A percentile compares a stretch with the other conserved stretches of the same genome.
phyloP scores from a whole-genome alignment of 2,329 filamentous ascomycete species.

The Aspergillus pseudonomiae region DNA sequence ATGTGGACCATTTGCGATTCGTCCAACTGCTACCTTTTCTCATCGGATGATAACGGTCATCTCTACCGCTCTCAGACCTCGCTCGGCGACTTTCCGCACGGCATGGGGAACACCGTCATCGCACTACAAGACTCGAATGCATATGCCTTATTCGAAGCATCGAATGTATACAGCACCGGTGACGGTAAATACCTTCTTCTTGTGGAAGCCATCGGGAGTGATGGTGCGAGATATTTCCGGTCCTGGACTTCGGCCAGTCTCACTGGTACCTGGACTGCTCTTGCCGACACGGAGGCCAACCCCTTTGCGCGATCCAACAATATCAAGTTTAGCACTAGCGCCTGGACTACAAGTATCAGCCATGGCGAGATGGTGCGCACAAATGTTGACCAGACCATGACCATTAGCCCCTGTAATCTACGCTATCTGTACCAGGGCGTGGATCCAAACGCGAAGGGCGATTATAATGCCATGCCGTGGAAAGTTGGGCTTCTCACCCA shows the following conservation, averaged over 20 bases:
- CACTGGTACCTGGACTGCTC: conserved; percentile 1
- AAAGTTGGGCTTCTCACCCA: conserved; percentile 6
- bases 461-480: conserved; percentile 5
- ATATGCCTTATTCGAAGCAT: conserved; percentile 5
- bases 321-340: neutral
- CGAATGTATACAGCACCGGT: conserved; percentile 5
- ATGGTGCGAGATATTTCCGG: conserved; percentile 4
- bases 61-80: conserved; percentile 9
- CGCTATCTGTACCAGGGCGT: conserved; percentile 9
- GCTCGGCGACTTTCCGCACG: conserved; percentile 4
- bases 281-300: conserved; percentile 1
- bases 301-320: conserved; percentile 2
- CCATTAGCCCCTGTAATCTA: conserved; percentile 7
- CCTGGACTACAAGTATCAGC: conserved; percentile 10
- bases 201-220: conserved; percentile 7
- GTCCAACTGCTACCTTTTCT: conserved; percentile 5
- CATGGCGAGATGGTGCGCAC: conserved; percentile 10
- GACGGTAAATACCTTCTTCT: conserved; percentile 6
- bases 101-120: conserved; percentile 9
- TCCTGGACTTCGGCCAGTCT: conserved; percentile 6
- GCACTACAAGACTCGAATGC: conserved; percentile 2
- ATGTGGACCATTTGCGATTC: conserved; percentile 11
- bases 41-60: conserved; percentile 9
- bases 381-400: conserved; percentile 8
- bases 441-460: neutral